Evolutionary conservation across 805 yeast genomes (phyloP).

Genomic region (Myxozyma sirexii): DNA sequence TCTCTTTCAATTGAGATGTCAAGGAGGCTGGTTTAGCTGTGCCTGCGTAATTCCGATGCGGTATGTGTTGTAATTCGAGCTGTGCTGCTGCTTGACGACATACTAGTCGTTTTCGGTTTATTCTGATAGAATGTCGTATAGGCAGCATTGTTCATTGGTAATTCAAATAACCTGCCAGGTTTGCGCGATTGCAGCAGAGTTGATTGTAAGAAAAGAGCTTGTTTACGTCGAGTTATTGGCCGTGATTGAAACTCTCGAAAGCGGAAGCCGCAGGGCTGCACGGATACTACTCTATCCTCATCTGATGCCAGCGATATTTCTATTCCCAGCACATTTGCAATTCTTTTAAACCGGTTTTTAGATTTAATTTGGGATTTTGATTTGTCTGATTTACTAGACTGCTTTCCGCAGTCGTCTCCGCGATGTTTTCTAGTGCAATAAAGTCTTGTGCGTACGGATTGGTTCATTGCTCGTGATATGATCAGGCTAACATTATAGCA

Average conservation of each 20-base stretch:
- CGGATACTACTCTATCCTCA: neutral
- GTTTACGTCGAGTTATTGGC: no score
- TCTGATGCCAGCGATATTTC: neutral
- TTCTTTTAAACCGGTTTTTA: neutral
- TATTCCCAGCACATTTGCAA: neutral
- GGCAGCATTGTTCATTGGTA: no score
- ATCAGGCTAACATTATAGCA: neutral
- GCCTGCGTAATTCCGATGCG: neutral
- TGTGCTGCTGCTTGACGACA: no score
- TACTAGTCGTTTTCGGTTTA: no score
- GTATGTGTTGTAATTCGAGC: no score
- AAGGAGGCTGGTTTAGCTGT: neutral
- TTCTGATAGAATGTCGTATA: no score
- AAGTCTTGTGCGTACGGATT: conserved; percentile 26
- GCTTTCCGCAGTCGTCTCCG: neutral
- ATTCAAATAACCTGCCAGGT: no score
- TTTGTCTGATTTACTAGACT: neutral
- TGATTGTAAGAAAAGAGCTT: no score
- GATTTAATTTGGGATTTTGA: neutral
- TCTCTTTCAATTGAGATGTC: neutral
- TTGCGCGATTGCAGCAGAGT: no score
- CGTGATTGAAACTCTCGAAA: neutral
- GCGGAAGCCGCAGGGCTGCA: neutral
- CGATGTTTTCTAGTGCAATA: conserved; percentile 29
- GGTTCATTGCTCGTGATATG: no score